A percentile compares a stretch with the other conserved stretches of the same genome.
These are phyloP conservation scores for Aureobasidium namibiae DNA, from an alignment of 2,329 filamentous ascomycete genomes.

Conservation along the genomic window DNA sequence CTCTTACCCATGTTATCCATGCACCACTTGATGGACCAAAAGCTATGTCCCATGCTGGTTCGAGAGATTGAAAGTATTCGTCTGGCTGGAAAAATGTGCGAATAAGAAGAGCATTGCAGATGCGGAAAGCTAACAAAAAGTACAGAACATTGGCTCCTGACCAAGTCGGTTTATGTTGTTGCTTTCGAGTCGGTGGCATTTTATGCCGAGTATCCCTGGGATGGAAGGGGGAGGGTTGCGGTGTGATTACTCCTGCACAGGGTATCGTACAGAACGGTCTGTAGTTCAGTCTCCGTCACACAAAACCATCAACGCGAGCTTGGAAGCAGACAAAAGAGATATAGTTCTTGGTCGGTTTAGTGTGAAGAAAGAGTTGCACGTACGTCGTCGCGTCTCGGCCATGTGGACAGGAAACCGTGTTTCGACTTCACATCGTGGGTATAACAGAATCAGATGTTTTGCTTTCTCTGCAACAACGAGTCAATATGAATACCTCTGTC, in stretches of 20 bases:
- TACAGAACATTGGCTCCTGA: conserved; percentile 17
- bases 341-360: background rate
- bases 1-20: conserved; percentile 86
- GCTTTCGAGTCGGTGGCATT: background rate
- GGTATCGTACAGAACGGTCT: background rate
- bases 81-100: conserved; percentile 96
- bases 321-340: no score
- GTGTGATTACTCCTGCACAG: background rate
- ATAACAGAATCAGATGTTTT: no score
- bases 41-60: conserved; percentile 84
- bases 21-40: conserved; percentile 72
- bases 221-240: background rate
- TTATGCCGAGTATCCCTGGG: background rate
- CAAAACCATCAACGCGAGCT: background rate
- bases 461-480: background rate
- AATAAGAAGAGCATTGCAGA: conserved; percentile 69
- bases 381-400: background rate
- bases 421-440: background rate
- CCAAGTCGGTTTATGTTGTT: background rate
- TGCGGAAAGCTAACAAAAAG: conserved; percentile 57
- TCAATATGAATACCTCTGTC: background rate
- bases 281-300: background rate
- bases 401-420: background rate
- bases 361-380: background rate
- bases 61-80: conserved; percentile 92